Percentiles rank a stretch among this genome's conserved stretches.
Evolutionary conservation across 176 grass and related monocot genomes (phyloP).

Genomic region (Zea mays): DNA sequence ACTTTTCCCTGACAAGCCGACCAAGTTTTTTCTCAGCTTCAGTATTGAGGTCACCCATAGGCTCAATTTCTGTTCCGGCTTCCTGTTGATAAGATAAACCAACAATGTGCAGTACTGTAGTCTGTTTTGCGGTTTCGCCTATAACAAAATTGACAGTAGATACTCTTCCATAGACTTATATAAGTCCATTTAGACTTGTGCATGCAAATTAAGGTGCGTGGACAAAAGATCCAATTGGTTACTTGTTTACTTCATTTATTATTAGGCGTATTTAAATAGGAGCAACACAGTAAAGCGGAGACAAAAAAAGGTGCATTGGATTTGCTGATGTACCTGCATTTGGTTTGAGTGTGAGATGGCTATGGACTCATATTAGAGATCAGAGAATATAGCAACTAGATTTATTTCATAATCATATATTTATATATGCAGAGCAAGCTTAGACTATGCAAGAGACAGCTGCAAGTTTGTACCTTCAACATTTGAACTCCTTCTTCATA

Average conservation of each 20-base stretch:
- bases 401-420: not conserved
- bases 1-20: slow-evolving; percentile 80
- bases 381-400: not conserved
- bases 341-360: not conserved
- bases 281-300: not conserved
- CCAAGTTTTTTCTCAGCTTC: slow-evolving; percentile 94
- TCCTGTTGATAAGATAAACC: slow-evolving; percentile 58
- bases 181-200: not conserved
- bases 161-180: not conserved
- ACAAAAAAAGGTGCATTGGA: not conserved
- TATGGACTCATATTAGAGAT: not conserved
- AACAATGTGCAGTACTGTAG: not conserved
- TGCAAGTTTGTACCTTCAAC: slow-evolving; percentile 67
- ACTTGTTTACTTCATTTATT: not conserved
- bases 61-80: slow-evolving; percentile 80
- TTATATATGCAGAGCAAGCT: not conserved
- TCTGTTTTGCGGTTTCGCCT: too few species aligned
- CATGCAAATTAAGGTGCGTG: not conserved
- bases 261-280: not conserved
- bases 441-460: slow-evolving; percentile 18
- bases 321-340: not conserved
- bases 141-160: not conserved
- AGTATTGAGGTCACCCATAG: slow-evolving; percentile 90
- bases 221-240: not conserved
- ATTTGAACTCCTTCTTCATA: slow-evolving; percentile 88